These are phyloP conservation scores for Trichoderma erinaceum DNA, from an alignment of 495 filamentous ascomycete genomes.

Conservation along the genomic window DNA sequence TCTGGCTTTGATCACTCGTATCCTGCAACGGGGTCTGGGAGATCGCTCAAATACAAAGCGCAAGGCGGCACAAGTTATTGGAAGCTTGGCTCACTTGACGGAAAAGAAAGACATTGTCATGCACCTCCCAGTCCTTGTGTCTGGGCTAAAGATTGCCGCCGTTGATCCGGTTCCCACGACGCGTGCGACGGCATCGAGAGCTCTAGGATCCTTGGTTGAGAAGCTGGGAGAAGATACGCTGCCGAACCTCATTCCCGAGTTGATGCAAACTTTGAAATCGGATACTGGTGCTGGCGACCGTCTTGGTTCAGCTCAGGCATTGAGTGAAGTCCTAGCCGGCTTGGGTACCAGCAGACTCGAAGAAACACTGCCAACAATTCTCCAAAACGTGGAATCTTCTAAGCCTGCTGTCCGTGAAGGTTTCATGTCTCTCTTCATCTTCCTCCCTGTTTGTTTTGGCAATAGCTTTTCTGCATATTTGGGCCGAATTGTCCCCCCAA, in stretches of 20 bases:
- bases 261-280: conserved; percentile 96
- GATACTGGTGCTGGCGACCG: conserved; percentile 94
- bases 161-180: conserved; percentile 96
- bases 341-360: conserved; percentile 86
- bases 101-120: conserved; percentile 89
- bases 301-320: conserved; percentile 91
- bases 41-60: conserved; percentile 91
- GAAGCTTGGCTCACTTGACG: conserved; percentile 92
- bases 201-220: conserved; percentile 88
- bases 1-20: conserved; percentile 86
- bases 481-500: conserved; percentile 91
- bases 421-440: conserved; percentile 99
- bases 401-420: conserved; percentile 90
- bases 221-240: conserved; percentile 96
- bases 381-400: conserved; percentile 90
- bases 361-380: conserved; percentile 91
- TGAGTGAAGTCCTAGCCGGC: conserved; percentile 93
- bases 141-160: conserved; percentile 79
- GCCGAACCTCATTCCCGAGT: conserved; percentile 92
- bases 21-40: conserved; percentile 83
- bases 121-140: conserved; percentile 88
- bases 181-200: conserved; percentile 93
- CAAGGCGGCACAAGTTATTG: conserved; percentile 94
- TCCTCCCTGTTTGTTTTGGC: conserved; percentile 96
- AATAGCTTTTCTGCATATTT: conserved; percentile 98